These are phyloP conservation scores for Cercospora zeina DNA, from an alignment of 2,329 filamentous ascomycete species.

Conservation along the genomic window DNA sequence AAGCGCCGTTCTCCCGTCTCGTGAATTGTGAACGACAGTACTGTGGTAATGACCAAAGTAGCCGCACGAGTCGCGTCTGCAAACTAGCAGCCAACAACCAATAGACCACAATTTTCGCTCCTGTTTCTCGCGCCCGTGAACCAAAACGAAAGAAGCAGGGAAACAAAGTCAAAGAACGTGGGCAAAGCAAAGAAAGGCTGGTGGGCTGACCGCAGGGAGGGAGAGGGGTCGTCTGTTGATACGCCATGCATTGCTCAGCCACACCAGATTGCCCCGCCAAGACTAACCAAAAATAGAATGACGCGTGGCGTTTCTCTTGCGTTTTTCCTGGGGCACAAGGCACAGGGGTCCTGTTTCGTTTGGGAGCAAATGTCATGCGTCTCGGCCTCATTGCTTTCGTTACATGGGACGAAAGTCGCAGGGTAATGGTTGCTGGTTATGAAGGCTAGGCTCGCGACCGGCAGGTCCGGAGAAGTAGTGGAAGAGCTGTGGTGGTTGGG, in stretches of 20 bases:
- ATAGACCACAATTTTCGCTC: too few relatives aligned
- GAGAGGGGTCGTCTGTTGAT: neutral
- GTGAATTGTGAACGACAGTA: too few relatives aligned
- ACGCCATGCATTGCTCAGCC: neutral
- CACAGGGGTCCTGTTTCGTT: neutral
- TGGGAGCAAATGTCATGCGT: conserved; percentile 1
- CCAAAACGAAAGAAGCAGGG: neutral
- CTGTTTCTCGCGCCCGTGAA: neutral
- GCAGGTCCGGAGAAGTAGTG: neutral
- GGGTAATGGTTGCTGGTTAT: neutral
- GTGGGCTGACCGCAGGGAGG: neutral
- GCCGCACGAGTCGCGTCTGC: too few relatives aligned
- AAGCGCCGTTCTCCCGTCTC: neutral
- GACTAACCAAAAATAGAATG: conserved; percentile 1
- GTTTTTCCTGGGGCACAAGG: too few relatives aligned
- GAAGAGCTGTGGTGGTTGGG: neutral
- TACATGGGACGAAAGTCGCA: neutral
- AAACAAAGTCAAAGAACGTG: neutral
- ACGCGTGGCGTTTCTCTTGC: conserved; percentile 8
- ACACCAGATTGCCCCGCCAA: neutral
- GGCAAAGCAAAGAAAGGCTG: neutral
- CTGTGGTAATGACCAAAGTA: too few relatives aligned
- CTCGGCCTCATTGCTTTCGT: neutral
- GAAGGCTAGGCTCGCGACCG: neutral
- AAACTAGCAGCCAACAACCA: too few relatives aligned